A percentile compares a stretch with the other conserved stretches of the same genome.
Evolutionary conservation across 371 early-diverging fungal genomes (phyloP).

Genomic region (Syncephalastrum sp.): DNA sequence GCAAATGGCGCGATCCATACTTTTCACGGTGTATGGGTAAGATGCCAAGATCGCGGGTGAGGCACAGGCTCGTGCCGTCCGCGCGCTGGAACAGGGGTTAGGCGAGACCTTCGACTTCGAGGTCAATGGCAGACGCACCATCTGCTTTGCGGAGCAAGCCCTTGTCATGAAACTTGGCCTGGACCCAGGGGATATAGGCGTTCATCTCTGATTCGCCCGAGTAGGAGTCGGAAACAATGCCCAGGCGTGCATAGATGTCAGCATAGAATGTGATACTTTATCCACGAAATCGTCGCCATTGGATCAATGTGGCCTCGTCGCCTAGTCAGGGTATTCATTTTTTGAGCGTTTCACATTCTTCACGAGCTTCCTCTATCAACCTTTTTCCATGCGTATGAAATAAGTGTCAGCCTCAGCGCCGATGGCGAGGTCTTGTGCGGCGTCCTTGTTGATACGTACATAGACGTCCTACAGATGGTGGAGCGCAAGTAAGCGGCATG

Average conservation of each 20-base stretch:
- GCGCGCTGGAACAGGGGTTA: conserved; percentile 81
- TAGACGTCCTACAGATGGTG: conserved; percentile 96
- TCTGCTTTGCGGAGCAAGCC: conserved; percentile 23
- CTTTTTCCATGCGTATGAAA: conserved; percentile 94
- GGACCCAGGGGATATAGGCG: conserved; percentile 69
- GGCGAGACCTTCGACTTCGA: conserved; percentile 73
- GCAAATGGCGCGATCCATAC: conserved; percentile 85
- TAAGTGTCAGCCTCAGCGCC: conserved; percentile 83
- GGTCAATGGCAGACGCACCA: conserved; percentile 77
- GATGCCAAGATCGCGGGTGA: conserved; percentile 96
- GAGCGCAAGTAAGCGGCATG: conserved; percentile 99
- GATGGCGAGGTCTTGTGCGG: conserved; percentile 56
- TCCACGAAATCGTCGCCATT: conserved; percentile 89
- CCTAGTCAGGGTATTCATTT: neutral
- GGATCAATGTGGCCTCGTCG: conserved; percentile 66
- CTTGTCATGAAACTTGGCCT: conserved; percentile 56
- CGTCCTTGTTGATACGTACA: conserved; percentile 82
- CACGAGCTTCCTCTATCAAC: conserved; percentile 16
- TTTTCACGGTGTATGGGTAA: conserved; percentile 77
- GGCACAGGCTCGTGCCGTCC: conserved; percentile 95
- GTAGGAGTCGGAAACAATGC: conserved; percentile 92
- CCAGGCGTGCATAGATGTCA: conserved; percentile 83
- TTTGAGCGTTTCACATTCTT: no score
- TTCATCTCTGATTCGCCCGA: conserved; percentile 95
- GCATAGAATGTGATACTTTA: conserved; percentile 89